Conservation (phyloP, 140 eudicot species). For the Ambrosia hybrid region DNA sequence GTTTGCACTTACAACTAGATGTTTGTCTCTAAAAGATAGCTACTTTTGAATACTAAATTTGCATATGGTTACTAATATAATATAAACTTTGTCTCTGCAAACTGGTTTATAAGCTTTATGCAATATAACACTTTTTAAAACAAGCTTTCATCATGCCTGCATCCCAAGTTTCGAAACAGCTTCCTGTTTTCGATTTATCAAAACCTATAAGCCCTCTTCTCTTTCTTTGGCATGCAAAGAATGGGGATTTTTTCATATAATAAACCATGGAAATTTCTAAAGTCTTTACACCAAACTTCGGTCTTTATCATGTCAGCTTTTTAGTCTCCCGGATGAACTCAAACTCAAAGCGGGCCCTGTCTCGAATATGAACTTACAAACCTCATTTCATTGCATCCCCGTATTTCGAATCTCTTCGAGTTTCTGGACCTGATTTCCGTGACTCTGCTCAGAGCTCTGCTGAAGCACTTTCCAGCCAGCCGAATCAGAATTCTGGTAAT, state of each 20-base stretch:
- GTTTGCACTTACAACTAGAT: slow-evolving; percentile 33
- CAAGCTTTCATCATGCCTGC: slow-evolving; percentile 46
- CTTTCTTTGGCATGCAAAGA: slow-evolving; percentile 55
- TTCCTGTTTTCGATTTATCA: slow-evolving; percentile 56
- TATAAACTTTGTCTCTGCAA: slow-evolving; percentile 22
- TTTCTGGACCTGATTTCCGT: slow-evolving; percentile 58
- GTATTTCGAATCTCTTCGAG: slow-evolving; percentile 54
- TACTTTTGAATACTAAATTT: slow-evolving; percentile 25
- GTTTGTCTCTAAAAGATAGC: slow-evolving; percentile 27
- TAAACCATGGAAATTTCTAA: slow-evolving; percentile 58
- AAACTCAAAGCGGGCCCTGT: slow-evolving; percentile 60
- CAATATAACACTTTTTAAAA: slow-evolving; percentile 27
- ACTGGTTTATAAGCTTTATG: slow-evolving; percentile 26
- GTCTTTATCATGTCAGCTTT: slow-evolving; percentile 42
- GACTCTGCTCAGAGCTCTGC: slow-evolving; percentile 56
- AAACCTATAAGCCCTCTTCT: slow-evolving; percentile 44
- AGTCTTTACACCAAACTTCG: slow-evolving; percentile 44
- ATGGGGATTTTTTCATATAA: slow-evolving; percentile 73
- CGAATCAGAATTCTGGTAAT: slow-evolving; percentile 54
- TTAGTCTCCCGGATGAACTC: slow-evolving; percentile 47
- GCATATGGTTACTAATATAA: slow-evolving; percentile 18
- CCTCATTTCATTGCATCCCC: slow-evolving; percentile 75
- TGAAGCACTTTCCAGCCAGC: slow-evolving; percentile 36
- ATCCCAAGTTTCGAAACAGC: slow-evolving; percentile 44
- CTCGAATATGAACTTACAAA: slow-evolving; percentile 51